These are phyloP conservation scores for Neonectria faginata DNA, from an alignment of 2,329 filamentous ascomycete genomes.

Conservation along the genomic window DNA sequence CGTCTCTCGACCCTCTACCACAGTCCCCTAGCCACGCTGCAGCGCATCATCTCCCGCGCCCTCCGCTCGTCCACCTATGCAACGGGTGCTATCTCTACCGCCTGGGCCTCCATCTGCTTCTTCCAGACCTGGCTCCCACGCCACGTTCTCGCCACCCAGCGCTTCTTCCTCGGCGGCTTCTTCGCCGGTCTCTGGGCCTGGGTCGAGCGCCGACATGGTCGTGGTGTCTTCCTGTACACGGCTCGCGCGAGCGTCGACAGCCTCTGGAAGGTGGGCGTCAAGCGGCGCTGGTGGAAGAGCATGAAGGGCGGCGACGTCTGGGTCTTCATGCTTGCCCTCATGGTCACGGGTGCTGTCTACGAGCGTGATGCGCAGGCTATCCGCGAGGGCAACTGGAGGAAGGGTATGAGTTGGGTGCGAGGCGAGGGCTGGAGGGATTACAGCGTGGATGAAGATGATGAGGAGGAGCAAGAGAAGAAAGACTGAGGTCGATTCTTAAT, in stretches of 20 bases:
- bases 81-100: conserved; percentile 84
- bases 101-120: conserved; percentile 91
- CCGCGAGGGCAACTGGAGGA: conserved; percentile 74
- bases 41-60: conserved; percentile 74
- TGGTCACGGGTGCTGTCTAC: conserved; percentile 81
- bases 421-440: conserved; percentile 83
- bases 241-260: conserved; percentile 83
- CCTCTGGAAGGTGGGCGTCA: conserved; percentile 93
- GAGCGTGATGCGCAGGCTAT: conserved; percentile 77
- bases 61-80: conserved; percentile 79
- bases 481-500: conserved; percentile 35
- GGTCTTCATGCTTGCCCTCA: conserved; percentile 83
- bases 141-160: conserved; percentile 79
- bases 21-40: conserved; percentile 75
- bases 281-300: conserved; percentile 88
- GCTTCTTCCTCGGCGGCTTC: conserved; percentile 91
- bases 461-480: conserved; percentile 50
- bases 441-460: conserved; percentile 60
- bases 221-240: conserved; percentile 81
- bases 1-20: conserved; percentile 76
- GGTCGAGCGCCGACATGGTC: conserved; percentile 73
- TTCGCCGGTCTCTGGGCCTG: conserved; percentile 88
- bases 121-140: conserved; percentile 85
- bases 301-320: conserved; percentile 85
- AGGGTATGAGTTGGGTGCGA: conserved; percentile 77